Evolutionary conservation across 2,329 filamentous ascomycete species (phyloP).

Genomic region (Bipolaris zeicola): DNA sequence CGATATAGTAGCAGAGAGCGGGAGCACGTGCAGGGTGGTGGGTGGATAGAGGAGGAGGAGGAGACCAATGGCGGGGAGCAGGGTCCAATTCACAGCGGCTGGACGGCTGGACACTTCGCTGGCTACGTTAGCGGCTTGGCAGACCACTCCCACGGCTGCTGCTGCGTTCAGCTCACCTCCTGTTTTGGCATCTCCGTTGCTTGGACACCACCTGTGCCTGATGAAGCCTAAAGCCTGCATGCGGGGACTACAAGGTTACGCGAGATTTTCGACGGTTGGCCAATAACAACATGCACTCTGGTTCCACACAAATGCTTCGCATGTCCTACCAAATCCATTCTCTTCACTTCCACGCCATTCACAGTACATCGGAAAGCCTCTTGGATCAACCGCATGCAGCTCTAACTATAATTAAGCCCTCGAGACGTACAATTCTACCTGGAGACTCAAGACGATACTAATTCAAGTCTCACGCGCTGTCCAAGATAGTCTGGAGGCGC

Average conservation of each 20-base stretch:
- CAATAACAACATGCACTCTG: neutral
- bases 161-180: neutral
- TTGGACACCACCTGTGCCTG: constrained; percentile 7
- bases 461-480: constrained; percentile 19
- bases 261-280: neutral
- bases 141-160: neutral
- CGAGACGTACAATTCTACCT: constrained; percentile 2
- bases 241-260: constrained; percentile 10
- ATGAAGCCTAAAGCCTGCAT: constrained; percentile 1
- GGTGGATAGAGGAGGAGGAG: neutral
- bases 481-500: constrained; percentile 10
- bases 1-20: constrained; percentile 31
- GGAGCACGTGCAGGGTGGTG: constrained; percentile 1
- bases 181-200: constrained; percentile 2
- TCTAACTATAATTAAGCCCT: constrained; percentile 26
- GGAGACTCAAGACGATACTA: constrained; percentile 23
- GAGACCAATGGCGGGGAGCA: neutral
- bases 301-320: constrained; percentile 2
- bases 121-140: constrained; percentile 4
- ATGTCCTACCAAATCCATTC: constrained; percentile 7
- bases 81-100: neutral
- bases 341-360: constrained; percentile 12
- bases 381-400: constrained; percentile 22
- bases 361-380: constrained; percentile 17
- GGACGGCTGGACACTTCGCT: neutral